phyloP scores from a whole-genome alignment of 805 yeast genomes.

The Zygoascus bituminiphila region DNA sequence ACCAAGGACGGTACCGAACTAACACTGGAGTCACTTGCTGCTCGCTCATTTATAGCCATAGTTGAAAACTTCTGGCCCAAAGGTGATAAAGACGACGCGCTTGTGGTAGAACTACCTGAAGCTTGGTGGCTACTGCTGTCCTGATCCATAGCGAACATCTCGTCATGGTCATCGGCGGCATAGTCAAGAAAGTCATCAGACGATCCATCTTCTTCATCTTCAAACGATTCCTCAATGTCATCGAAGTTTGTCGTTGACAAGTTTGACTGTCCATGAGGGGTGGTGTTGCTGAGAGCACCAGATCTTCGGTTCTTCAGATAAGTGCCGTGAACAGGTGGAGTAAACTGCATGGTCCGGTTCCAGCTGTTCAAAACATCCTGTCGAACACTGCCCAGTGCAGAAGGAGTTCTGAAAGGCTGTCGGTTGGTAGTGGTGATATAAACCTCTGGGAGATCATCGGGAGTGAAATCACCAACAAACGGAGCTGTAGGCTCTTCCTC shows the following conservation, averaged over 20 bases:
- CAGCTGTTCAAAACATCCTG: conserved; percentile 11
- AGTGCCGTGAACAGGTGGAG: conserved; percentile 20
- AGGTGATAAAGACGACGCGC: background rate
- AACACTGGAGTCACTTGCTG: conserved; percentile 16
- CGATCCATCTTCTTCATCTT: conserved; percentile 9
- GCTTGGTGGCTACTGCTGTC: background rate
- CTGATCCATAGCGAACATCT: conserved; percentile 21
- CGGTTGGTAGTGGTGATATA: conserved; percentile 23
- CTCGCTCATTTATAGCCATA: conserved; percentile 4
- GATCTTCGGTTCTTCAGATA: background rate
- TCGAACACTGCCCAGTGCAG: conserved; percentile 14
- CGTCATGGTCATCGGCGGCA: conserved; percentile 12
- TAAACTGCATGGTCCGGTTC: conserved; percentile 25
- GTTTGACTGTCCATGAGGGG: background rate
- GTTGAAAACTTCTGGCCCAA: background rate
- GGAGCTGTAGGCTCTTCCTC: conserved; percentile 4
- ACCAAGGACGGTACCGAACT: conserved; percentile 21
- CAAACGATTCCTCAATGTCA: conserved; percentile 1
- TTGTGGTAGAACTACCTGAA: background rate
- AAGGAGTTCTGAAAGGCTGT: conserved; percentile 28
- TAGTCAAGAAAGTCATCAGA: conserved; percentile 6
- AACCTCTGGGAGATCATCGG: conserved; percentile 10
- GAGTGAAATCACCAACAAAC: conserved; percentile 4
- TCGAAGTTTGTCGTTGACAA: conserved; percentile 1
- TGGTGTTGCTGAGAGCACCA: background rate